These are phyloP conservation scores for Talaromyces sp. DNA, from an alignment of 2,329 filamentous ascomycete genomes.

Conservation along the genomic window DNA sequence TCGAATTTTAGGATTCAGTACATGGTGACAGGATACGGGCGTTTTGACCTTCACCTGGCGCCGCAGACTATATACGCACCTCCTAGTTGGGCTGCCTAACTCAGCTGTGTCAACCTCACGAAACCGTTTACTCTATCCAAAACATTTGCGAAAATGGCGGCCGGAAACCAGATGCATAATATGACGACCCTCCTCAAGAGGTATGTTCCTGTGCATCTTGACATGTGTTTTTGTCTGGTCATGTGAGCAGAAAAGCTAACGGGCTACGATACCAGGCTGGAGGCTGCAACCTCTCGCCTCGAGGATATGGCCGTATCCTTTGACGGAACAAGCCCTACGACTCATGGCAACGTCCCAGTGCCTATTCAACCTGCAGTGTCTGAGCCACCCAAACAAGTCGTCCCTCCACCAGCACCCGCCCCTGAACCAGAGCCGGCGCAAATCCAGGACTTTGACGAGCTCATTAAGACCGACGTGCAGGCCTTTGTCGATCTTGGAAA, in stretches of 20 bases:
- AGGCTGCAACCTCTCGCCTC: constrained; percentile 91
- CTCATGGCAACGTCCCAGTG: constrained; percentile 25
- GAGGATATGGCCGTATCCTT: constrained; percentile 89
- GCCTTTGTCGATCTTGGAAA: constrained; percentile 75
- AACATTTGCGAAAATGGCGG: constrained; percentile 53
- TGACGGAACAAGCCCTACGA: constrained; percentile 41
- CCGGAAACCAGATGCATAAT: constrained; percentile 83
- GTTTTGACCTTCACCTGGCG: background rate
- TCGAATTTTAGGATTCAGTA: background rate
- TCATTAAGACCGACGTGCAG: constrained; percentile 69
- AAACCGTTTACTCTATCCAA: background rate
- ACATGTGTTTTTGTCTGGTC: constrained; percentile 16
- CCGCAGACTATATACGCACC: background rate
- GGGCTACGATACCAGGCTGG: constrained; percentile 61
- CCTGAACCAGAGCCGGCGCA: constrained; percentile 63
- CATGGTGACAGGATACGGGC: background rate
- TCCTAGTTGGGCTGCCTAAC: background rate
- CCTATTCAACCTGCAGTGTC: constrained; percentile 20
- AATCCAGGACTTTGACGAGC: constrained; percentile 82
- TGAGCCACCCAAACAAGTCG: constrained; percentile 25
- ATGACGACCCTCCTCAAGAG: constrained; percentile 96
- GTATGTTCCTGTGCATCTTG: constrained; percentile 49
- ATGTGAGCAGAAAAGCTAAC: background rate
- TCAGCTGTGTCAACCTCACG: background rate
- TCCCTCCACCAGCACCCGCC: constrained; percentile 46